These are phyloP conservation scores for Dioscorea alata DNA, from an alignment of 106 monocot genomes.

Conservation along the genomic window DNA sequence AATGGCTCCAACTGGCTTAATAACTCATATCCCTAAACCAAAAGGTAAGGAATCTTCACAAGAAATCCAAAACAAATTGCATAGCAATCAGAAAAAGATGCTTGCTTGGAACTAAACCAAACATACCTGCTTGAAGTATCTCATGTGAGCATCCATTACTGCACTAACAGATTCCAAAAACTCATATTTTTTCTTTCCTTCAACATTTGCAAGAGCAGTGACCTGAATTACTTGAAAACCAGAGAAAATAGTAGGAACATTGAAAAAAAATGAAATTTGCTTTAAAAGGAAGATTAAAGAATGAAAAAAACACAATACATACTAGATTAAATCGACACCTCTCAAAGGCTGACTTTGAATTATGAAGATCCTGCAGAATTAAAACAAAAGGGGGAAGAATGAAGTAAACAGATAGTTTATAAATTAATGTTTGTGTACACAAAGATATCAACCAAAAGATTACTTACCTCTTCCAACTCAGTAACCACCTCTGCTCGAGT, in stretches of 20 bases:
- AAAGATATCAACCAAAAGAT: background rate
- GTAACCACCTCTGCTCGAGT: conserved; percentile 63
- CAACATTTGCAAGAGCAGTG: conserved; percentile 72
- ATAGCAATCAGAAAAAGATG: too few species aligned
- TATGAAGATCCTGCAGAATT: conserved; percentile 66
- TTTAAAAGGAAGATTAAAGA: background rate
- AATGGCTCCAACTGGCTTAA: conserved; percentile 90
- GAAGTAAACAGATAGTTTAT: background rate
- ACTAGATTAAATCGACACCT: conserved; percentile 95
- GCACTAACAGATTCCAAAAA: conserved; percentile 95
- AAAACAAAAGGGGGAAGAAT: background rate
- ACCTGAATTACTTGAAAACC: conserved; percentile 76
- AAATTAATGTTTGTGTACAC: background rate
- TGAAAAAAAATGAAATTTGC: conserved; percentile 16
- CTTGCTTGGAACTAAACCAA: background rate
- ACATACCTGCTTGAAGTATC: conserved; percentile 88
- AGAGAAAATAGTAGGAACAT: conserved; percentile 9
- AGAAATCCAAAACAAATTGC: background rate
- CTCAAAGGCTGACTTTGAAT: conserved; percentile 90
- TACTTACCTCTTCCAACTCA: conserved; percentile 79
- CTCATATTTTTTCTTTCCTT: conserved; percentile 93
- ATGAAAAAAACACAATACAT: conserved; percentile 26
- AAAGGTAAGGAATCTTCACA: conserved; percentile 9
- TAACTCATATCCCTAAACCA: conserved; percentile 80
- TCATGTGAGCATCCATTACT: conserved; percentile 98